Conservation (phyloP, 345 rosid genomes). For the Iberis pinnata region DNA sequence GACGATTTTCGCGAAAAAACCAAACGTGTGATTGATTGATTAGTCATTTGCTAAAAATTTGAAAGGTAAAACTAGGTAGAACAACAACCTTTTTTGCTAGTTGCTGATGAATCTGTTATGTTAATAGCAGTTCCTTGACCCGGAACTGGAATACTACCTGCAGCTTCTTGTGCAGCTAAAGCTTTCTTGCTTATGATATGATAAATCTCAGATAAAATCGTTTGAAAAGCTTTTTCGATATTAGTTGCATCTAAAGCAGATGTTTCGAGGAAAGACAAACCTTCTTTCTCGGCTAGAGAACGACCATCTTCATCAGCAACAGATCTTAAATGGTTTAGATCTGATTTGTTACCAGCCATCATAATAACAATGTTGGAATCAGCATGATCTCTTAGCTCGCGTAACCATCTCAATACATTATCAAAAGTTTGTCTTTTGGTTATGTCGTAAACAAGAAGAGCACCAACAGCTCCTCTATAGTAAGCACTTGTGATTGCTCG, state of each 20-base stretch:
- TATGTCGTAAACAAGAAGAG: slow-evolving; percentile 70
- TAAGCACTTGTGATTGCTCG: slow-evolving; percentile 70
- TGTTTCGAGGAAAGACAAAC: slow-evolving; percentile 64
- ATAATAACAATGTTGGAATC: slow-evolving; percentile 75
- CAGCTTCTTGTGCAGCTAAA: slow-evolving; percentile 58
- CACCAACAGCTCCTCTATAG: slow-evolving; percentile 80
- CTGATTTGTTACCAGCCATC: slow-evolving; percentile 77
- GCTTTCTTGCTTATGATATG: slow-evolving; percentile 67
- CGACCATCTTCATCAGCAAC: slow-evolving; percentile 52
- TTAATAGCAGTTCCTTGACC: slow-evolving; percentile 65
- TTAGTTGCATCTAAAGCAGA: slow-evolving; percentile 68
- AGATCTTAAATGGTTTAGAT: slow-evolving; percentile 58
- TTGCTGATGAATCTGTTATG: slow-evolving; percentile 46
- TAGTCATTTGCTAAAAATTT: slow-evolving; percentile 12
- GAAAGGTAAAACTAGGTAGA: slow-evolving; percentile 35
- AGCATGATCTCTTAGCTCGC: slow-evolving; percentile 63
- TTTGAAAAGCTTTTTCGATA: slow-evolving; percentile 64
- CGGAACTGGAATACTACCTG: slow-evolving; percentile 40
- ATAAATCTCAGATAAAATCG: slow-evolving; percentile 54
- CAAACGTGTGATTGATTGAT: slow-evolving; percentile 17
- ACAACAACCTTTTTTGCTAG: slow-evolving; percentile 50
- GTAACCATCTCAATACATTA: slow-evolving; percentile 61
- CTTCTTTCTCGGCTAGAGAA: slow-evolving; percentile 55
- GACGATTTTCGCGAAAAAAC: no score
- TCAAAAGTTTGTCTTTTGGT: slow-evolving; percentile 73